Conservation (phyloP, 305 asterid species). For the Solanum chacoense region DNA sequence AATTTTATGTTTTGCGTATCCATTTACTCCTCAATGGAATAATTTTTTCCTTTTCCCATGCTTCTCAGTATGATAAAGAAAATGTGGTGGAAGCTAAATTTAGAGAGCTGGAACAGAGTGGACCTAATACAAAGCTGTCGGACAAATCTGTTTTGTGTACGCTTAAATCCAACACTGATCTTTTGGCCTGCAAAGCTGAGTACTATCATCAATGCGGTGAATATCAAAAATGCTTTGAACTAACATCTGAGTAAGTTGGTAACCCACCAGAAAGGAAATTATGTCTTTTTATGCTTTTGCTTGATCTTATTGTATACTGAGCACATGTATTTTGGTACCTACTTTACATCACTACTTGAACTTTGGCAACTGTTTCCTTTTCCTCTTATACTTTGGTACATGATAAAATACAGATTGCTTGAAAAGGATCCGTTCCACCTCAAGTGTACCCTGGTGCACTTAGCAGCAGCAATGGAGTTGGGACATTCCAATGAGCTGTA, state of each 20-base stretch:
- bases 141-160: slow-evolving; percentile 58
- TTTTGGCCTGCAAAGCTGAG: slow-evolving; percentile 99
- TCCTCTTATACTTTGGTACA: neutral
- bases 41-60: slow-evolving; percentile 4
- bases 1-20: neutral
- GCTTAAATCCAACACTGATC: slow-evolving; percentile 81
- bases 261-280: slow-evolving; percentile 5
- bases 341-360: neutral
- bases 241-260: slow-evolving; percentile 71
- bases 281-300: neutral
- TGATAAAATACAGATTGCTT: slow-evolving; percentile 64
- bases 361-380: neutral
- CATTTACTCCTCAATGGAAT: slow-evolving; percentile 3
- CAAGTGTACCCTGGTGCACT: slow-evolving; percentile 85
- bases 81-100: slow-evolving; percentile 75
- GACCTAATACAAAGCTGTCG: slow-evolving; percentile 27
- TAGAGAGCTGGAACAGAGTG: slow-evolving; percentile 77
- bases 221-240: slow-evolving; percentile 91
- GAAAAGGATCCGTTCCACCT: slow-evolving; percentile 99
- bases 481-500: slow-evolving; percentile 97
- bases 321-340: slow-evolving; percentile 11
- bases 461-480: slow-evolving; percentile 99
- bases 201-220: slow-evolving; percentile 95
- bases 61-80: slow-evolving; percentile 78
- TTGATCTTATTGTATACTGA: neutral